These are phyloP conservation scores for Xanthoceras sorbifolium DNA, from an alignment of 345 rosid species.

Conservation along the genomic window DNA sequence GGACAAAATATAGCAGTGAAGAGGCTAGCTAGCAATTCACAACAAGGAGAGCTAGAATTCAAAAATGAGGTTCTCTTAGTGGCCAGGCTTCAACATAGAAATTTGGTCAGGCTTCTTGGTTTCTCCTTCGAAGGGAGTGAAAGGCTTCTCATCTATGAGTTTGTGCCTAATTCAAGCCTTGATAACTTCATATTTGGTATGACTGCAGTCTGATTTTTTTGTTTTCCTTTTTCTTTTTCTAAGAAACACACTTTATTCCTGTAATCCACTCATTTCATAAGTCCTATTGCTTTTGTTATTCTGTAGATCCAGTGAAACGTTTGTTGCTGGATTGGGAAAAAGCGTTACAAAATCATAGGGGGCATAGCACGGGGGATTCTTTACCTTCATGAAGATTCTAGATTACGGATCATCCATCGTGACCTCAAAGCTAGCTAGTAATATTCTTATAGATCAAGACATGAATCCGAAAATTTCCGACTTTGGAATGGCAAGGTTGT, in stretches of 20 bases:
- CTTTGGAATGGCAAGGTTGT: conserved; percentile 18
- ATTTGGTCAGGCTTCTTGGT: conserved; percentile 44
- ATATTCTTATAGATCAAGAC: background rate
- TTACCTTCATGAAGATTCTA: conserved; percentile 18
- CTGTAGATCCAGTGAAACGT: background rate
- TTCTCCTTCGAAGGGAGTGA: conserved; percentile 44
- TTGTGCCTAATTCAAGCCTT: conserved; percentile 47
- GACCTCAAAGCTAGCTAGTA: conserved; percentile 16
- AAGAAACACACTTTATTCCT: background rate
- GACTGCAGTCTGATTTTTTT: background rate
- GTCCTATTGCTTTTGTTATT: background rate
- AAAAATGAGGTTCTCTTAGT: conserved; percentile 47
- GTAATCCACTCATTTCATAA: background rate
- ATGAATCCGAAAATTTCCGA: conserved; percentile 15
- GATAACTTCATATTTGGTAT: conserved; percentile 44
- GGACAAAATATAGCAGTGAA: conserved; percentile 51
- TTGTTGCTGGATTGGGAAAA: conserved; percentile 2
- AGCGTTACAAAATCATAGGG: conserved; percentile 12
- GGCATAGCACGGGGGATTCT: conserved; percentile 14
- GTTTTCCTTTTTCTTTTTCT: background rate
- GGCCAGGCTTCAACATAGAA: conserved; percentile 57
- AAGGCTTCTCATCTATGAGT: conserved; percentile 48
- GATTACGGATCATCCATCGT: conserved; percentile 17
- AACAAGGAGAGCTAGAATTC: conserved; percentile 50
- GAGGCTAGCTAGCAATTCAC: conserved; percentile 39